Conservation (phyloP, 1,284 basidiomycete species). For the Apiotrichum brassicae region DNA sequence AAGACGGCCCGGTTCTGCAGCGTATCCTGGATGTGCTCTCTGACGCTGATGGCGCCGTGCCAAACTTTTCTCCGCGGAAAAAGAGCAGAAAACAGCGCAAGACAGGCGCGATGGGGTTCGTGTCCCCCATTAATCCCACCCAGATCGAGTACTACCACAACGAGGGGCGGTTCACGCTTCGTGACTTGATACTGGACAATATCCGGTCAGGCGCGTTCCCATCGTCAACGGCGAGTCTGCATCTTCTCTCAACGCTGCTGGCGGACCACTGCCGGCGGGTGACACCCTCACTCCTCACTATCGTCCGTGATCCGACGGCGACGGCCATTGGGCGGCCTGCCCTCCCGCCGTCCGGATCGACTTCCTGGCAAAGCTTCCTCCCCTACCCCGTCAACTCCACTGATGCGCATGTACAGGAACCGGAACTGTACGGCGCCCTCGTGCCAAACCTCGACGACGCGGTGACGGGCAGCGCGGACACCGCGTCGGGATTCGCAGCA, state of each 20-base stretch:
- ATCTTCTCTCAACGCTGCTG: slow-evolving; percentile 70
- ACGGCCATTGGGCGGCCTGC: slow-evolving; percentile 20
- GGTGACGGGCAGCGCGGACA: slow-evolving; percentile 56
- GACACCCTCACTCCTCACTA: slow-evolving; percentile 60
- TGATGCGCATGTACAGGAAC: slow-evolving; percentile 32
- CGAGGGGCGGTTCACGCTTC: slow-evolving; percentile 74
- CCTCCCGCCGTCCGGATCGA: slow-evolving; percentile 12
- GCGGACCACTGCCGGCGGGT: slow-evolving; percentile 62
- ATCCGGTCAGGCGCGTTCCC: slow-evolving; percentile 60
- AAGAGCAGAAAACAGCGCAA: slow-evolving; percentile 13
- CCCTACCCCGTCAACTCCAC: slow-evolving; percentile 19
- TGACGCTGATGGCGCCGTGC: slow-evolving; percentile 24
- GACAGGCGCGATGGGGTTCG: slow-evolving; percentile 26
- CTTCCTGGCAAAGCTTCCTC: slow-evolving; percentile 2
- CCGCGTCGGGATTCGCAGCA: slow-evolving; percentile 71
- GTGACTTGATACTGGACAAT: slow-evolving; percentile 75
- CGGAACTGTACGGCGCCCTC: slow-evolving; percentile 68
- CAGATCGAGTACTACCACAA: slow-evolving; percentile 60
- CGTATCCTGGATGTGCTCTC: slow-evolving; percentile 31
- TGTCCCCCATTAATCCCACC: slow-evolving; percentile 19
- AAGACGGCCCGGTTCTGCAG: slow-evolving; percentile 51
- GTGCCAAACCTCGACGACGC: slow-evolving; percentile 72
- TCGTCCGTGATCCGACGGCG: slow-evolving; percentile 61
- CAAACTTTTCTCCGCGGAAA: slow-evolving; percentile 5
- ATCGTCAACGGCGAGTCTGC: slow-evolving; percentile 66